Conservation (phyloP, 768 basidiomycete genomes). For the Pulveroboletus sp. region DNA sequence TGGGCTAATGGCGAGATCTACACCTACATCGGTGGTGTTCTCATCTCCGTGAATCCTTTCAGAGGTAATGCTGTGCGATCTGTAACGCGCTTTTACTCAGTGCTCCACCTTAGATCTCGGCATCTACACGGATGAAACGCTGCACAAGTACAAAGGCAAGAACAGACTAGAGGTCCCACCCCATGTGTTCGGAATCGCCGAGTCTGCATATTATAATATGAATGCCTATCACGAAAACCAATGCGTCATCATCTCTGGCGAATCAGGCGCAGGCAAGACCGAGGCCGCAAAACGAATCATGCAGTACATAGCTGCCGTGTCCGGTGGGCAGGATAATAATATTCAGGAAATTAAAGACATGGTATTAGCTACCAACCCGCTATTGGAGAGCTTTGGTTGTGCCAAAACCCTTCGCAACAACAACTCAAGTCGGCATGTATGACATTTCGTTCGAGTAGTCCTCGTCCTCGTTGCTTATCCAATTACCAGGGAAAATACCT, state of each 20-base stretch:
- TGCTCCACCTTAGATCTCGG: conserved; percentile 69
- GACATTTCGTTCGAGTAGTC: conserved; percentile 29
- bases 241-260: conserved; percentile 98
- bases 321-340: conserved; percentile 81
- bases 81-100: conserved; percentile 2
- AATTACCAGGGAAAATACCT: conserved; percentile 88
- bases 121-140: conserved; percentile 90
- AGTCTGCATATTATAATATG: conserved; percentile 98
- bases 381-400: conserved; percentile 97
- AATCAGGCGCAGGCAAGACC: conserved; percentile 98
- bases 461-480: conserved; percentile 5
- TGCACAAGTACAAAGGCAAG: conserved; percentile 89
- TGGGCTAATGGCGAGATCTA: conserved; percentile 97
- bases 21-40: conserved; percentile 96
- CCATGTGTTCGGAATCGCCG: conserved; percentile 97
- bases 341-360: conserved; percentile 99
- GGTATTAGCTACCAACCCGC: conserved; percentile 97
- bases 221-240: conserved; percentile 99
- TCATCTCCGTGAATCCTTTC: conserved; percentile 99
- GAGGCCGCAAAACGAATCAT: conserved; percentile 99
- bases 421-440: conserved; percentile 96
- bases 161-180: conserved; percentile 97
- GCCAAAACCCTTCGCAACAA: conserved; percentile 99
- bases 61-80: conserved; percentile 52
- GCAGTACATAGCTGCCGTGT: conserved; percentile 99